Conservation (phyloP, 805 yeast species). For the Wickerhamiella shivajii region DNA sequence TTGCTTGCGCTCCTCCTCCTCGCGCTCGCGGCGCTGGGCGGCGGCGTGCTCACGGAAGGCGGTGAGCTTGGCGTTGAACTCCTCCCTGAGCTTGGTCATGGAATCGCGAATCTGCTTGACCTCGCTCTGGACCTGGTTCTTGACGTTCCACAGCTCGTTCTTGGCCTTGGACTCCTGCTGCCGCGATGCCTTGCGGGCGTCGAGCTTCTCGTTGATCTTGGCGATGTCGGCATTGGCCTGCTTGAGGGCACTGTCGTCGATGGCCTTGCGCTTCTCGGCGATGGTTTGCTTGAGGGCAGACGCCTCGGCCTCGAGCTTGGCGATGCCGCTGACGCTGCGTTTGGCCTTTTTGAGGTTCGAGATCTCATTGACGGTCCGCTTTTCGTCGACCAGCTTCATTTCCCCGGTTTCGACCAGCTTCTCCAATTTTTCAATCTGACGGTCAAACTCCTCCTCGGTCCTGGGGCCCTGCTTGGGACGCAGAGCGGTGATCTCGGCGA, state of each 20-base stretch:
- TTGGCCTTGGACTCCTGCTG: constrained; percentile 49
- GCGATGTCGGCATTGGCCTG: constrained; percentile 50
- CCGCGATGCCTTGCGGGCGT: constrained; percentile 48
- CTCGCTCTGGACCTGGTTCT: constrained; percentile 43
- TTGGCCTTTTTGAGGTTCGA: constrained; percentile 64
- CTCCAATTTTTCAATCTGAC: constrained; percentile 37
- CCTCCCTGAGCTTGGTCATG: constrained; percentile 32
- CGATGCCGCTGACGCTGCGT: constrained; percentile 61
- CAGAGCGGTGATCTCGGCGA: constrained; percentile 55
- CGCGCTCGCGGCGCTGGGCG: constrained; percentile 58
- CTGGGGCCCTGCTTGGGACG: constrained; percentile 55
- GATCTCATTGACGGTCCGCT: constrained; percentile 71
- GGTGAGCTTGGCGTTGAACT: constrained; percentile 52
- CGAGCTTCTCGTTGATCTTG: constrained; percentile 54
- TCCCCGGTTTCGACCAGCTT: constrained; percentile 60
- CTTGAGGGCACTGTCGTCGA: constrained; percentile 47
- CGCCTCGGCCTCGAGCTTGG: constrained; percentile 60
- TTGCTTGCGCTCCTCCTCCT: constrained; percentile 52
- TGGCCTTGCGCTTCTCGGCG: constrained; percentile 54
- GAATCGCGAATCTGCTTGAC: constrained; percentile 50
- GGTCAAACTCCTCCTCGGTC: constrained; percentile 26
- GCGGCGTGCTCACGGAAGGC: constrained; percentile 65
- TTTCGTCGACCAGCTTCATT: constrained; percentile 82
- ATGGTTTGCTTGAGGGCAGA: constrained; percentile 68
- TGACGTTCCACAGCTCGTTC: constrained; percentile 32